These are phyloP conservation scores for Gaeumannomyces tritici DNA, from an alignment of 2,329 filamentous ascomycete genomes.

Conservation along the genomic window DNA sequence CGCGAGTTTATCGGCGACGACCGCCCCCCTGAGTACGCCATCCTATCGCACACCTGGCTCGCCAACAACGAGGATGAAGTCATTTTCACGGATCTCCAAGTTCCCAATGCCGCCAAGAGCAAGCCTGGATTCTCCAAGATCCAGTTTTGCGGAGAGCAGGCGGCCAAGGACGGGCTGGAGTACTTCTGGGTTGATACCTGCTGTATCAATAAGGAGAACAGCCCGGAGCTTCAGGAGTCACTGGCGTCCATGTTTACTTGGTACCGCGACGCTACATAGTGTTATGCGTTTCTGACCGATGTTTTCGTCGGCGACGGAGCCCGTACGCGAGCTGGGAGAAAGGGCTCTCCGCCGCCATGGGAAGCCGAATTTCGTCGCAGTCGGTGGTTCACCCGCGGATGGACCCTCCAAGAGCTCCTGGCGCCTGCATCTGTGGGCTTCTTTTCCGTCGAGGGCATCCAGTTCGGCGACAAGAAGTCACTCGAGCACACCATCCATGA, in stretches of 20 bases:
- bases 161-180: not conserved
- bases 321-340: not conserved
- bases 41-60: no score
- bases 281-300: conserved; percentile 1
- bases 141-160: not conserved
- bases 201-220: not conserved
- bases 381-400: conserved; percentile 5
- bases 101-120: not conserved
- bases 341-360: not conserved
- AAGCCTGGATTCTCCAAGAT: conserved; percentile 2
- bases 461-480: not conserved
- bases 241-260: conserved; percentile 3
- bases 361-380: not conserved
- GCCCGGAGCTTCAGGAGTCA: conserved; percentile 2
- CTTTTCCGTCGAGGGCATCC: not conserved
- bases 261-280: conserved; percentile 1
- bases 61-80: not conserved
- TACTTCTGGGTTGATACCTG: conserved; percentile 1
- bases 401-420: conserved; percentile 6
- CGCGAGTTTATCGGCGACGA: not conserved
- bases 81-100: not conserved
- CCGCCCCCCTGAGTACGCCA: no score
- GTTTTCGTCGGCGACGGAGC: not conserved
- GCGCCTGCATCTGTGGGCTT: not conserved
- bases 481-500: not conserved